Conservation (phyloP, 441 rosid genomes). For the Populus trichocarpa region DNA sequence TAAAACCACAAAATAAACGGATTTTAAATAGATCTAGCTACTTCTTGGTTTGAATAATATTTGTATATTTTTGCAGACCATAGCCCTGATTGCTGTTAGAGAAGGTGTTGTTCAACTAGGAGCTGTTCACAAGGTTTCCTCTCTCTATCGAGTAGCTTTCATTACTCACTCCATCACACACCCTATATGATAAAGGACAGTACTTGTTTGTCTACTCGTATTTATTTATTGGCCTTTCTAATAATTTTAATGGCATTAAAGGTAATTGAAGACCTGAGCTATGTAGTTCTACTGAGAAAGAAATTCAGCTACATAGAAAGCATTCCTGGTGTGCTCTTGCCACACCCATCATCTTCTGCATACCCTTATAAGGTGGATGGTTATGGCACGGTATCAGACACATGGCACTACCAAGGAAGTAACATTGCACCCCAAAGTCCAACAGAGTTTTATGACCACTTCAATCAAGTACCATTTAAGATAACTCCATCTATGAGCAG, state of each 20-base stretch:
- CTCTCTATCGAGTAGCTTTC: not conserved
- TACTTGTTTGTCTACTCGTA: not conserved
- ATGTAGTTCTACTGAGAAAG: constrained; percentile 73
- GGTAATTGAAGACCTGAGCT: constrained; percentile 89
- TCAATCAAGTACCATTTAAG: constrained; percentile 43
- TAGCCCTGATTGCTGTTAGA: constrained; percentile 88
- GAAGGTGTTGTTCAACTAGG: constrained; percentile 98
- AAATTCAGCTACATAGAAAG: constrained; percentile 91
- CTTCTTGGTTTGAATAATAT: not conserved
- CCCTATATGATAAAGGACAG: not conserved
- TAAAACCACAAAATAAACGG: not conserved
- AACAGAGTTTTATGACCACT: constrained; percentile 41
- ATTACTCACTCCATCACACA: not conserved
- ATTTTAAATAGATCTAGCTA: constrained; percentile 14
- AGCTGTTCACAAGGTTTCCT: constrained; percentile 69
- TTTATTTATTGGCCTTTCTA: not conserved
- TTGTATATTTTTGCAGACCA: constrained; percentile 56
- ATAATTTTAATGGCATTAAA: constrained; percentile 15
- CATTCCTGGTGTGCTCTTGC: constrained; percentile 90
- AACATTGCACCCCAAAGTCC: constrained; percentile 26
- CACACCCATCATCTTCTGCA: constrained; percentile 87
- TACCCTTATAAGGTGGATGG: constrained; percentile 47
- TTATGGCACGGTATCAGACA: constrained; percentile 39
- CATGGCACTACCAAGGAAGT: constrained; percentile 53
- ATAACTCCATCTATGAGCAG: constrained; percentile 97